These are phyloP conservation scores for Omphalea diandra DNA, from an alignment of 441 rosid genomes.

Conservation along the genomic window DNA sequence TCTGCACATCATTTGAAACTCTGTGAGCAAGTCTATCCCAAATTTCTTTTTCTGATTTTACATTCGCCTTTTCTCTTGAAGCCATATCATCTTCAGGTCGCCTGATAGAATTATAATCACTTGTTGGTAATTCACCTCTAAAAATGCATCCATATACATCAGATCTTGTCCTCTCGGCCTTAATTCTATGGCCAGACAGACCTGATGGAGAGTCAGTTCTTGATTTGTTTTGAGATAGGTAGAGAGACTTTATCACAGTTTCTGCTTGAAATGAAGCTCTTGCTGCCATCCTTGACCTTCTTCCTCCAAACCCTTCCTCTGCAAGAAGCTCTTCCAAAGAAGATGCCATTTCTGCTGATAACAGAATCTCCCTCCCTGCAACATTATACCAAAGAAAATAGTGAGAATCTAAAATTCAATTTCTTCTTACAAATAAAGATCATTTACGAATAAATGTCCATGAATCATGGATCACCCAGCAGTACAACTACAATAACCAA, in stretches of 20 bases:
- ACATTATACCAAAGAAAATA: background rate
- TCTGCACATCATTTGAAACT: slow-evolving; percentile 24
- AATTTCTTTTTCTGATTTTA: slow-evolving; percentile 21
- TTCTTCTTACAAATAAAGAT: background rate
- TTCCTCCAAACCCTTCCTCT: slow-evolving; percentile 58
- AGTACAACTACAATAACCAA: background rate
- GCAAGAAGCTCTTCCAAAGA: slow-evolving; percentile 64
- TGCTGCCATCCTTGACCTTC: slow-evolving; percentile 30
- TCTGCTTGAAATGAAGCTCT: slow-evolving; percentile 41
- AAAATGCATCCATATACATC: slow-evolving; percentile 31
- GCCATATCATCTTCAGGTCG: slow-evolving; percentile 35
- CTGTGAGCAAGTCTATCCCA: slow-evolving; percentile 19
- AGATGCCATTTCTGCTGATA: slow-evolving; percentile 39
- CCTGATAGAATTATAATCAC: slow-evolving; percentile 21
- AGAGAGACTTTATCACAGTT: slow-evolving; percentile 20
- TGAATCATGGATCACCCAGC: background rate
- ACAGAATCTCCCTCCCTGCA: slow-evolving; percentile 1
- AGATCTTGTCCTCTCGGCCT: slow-evolving; percentile 43
- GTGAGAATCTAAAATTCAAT: background rate
- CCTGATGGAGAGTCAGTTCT: slow-evolving; percentile 29
- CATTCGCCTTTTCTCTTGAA: slow-evolving; percentile 29
- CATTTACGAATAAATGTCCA: background rate
- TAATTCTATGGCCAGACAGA: slow-evolving; percentile 20
- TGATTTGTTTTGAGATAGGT: slow-evolving; percentile 19
- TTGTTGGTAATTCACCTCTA: slow-evolving; percentile 29